Percentiles rank a stretch among this genome's conserved stretches.
Evolutionary conservation across 169 alveolate genomes (phyloP).

Genomic region (Plasmodium inui): DNA sequence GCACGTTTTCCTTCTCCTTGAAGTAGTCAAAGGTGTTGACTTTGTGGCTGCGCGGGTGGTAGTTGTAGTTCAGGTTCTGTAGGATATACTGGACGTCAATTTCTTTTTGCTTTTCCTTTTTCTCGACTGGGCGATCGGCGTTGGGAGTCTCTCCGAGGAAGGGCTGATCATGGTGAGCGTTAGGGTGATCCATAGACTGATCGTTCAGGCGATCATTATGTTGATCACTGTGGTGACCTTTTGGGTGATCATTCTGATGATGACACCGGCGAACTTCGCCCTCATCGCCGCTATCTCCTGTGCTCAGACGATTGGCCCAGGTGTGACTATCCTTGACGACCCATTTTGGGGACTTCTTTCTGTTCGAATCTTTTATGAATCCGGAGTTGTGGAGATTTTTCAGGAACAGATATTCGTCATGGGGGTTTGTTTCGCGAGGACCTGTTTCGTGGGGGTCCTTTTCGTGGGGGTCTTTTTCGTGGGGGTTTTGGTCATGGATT

Average conservation of each 20-base stretch:
- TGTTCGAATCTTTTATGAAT: neutral
- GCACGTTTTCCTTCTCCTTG: slow-evolving; percentile 61
- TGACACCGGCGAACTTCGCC: no score
- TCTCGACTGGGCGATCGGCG: neutral
- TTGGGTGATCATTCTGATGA: no score
- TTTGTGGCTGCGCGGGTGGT: slow-evolving; percentile 60
- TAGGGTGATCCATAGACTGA: neutral
- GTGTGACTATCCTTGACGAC: neutral
- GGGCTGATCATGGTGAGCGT: neutral
- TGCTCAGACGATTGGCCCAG: neutral
- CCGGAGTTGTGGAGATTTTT: slow-evolving; percentile 5
- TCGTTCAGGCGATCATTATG: neutral
- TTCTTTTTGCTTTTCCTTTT: slow-evolving; percentile 28
- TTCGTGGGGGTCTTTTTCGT: neutral
- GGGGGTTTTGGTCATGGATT: neutral
- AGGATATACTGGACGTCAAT: slow-evolving; percentile 43
- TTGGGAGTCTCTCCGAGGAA: neutral
- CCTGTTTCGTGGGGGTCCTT: neutral
- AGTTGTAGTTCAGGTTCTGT: slow-evolving; percentile 45
- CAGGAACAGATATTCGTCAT: slow-evolving; percentile 7
- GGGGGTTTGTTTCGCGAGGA: no score
- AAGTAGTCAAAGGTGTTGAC: slow-evolving; percentile 64
- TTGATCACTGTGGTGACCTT: neutral
- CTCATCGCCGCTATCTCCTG: neutral
- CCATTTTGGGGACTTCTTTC: neutral